Evolutionary conservation across 2,329 filamentous ascomycete genomes (phyloP).

Genomic region (Neonectria neomacrospora): DNA sequence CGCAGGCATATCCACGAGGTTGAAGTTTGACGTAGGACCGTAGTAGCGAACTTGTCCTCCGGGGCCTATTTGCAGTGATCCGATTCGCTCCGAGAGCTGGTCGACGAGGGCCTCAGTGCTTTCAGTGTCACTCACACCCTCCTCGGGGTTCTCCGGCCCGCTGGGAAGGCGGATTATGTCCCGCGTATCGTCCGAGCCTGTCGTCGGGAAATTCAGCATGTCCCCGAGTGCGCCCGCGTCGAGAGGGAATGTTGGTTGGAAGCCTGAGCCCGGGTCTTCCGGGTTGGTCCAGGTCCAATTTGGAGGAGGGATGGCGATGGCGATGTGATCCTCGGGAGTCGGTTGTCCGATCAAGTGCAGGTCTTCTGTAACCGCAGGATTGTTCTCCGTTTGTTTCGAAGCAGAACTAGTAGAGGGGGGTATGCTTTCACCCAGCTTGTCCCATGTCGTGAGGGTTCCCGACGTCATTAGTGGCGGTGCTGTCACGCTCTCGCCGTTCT

Average conservation of each 20-base stretch:
- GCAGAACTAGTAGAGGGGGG: neutral
- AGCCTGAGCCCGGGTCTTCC: constrained; percentile 24
- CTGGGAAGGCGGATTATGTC: constrained; percentile 23
- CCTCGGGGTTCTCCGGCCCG: constrained; percentile 19
- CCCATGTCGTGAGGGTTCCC: constrained; percentile 9
- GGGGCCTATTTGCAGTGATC: constrained; percentile 39
- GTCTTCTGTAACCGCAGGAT: constrained; percentile 8
- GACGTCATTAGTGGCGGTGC: constrained; percentile 3
- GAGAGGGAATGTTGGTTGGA: constrained; percentile 25
- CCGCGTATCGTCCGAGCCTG: constrained; percentile 1
- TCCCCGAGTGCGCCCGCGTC: constrained; percentile 23
- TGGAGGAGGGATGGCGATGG: constrained; percentile 2
- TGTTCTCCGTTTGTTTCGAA: neutral
- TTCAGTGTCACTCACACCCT: constrained; percentile 34
- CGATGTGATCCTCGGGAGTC: constrained; percentile 16
- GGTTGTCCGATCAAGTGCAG: constrained; percentile 1
- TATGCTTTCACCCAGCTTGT: constrained; percentile 1
- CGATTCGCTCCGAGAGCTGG: constrained; percentile 43
- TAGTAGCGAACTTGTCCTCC: constrained; percentile 41
- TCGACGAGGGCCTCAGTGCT: constrained; percentile 42
- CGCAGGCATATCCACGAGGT: constrained; percentile 40
- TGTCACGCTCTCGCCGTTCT: neutral
- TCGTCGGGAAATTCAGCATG: constrained; percentile 20
- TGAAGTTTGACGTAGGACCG: constrained; percentile 45
- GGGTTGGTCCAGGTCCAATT: constrained; percentile 30